A percentile compares a stretch with the other conserved stretches of the same genome.
Evolutionary conservation across 73 alveolate species (phyloP).

Genomic region (Tetrahymena malaccensis): DNA sequence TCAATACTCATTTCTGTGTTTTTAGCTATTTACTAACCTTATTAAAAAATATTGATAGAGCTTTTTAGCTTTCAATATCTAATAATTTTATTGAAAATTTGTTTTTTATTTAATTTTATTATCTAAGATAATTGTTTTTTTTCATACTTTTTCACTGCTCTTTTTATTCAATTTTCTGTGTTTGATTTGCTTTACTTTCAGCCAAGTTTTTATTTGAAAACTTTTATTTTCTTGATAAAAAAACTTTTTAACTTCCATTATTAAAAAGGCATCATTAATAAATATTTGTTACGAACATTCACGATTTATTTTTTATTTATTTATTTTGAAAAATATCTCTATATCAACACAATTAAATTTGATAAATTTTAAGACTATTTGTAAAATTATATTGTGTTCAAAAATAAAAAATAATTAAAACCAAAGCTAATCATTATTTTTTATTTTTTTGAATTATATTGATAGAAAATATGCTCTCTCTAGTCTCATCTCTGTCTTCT

Average conservation of each 20-base stretch:
- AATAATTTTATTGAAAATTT: not conserved
- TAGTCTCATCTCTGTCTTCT: not conserved
- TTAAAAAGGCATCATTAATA: not conserved
- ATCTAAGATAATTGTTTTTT: not conserved
- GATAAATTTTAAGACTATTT: not conserved
- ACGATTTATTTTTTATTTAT: not conserved
- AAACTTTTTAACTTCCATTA: not conserved
- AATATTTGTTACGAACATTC: not conserved
- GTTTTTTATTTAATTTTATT: not conserved
- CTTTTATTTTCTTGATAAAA: not conserved
- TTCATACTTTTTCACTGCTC: not conserved
- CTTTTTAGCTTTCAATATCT: not conserved
- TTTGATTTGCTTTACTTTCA: not conserved
- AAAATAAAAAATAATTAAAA: too few species aligned
- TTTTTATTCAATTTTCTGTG: not conserved
- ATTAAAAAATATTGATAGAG: not conserved
- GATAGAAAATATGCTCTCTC: not conserved
- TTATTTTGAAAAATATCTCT: not conserved
- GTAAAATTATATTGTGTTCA: not conserved
- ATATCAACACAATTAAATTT: not conserved
- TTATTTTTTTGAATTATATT: too few species aligned
- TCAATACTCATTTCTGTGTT: not conserved
- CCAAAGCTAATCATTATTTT: not conserved
- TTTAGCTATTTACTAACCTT: not conserved
- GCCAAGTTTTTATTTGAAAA: not conserved